Base-by-base conservation (phyloP, 441 rosid genomes). In the Arabidopsis hybrid region DNA sequence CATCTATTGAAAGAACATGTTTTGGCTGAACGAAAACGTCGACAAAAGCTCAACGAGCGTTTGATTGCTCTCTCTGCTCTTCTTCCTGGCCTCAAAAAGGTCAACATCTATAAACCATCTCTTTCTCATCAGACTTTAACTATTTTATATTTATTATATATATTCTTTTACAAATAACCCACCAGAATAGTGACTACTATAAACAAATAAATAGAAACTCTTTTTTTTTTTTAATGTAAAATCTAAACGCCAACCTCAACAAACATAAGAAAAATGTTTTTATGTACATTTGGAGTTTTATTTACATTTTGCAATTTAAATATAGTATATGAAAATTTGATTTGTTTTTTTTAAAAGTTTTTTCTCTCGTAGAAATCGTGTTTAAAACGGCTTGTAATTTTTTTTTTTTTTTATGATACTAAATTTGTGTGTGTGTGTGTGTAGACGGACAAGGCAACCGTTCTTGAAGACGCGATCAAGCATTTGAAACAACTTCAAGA, bases 401-500 rank as follows among this genome's bases (percentile, higher is more conserved):
- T 35, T 60, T n/a, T 14, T 17, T 38, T 5, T 3, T 6, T 1
- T 17, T 4, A 2, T 18, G 29, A 4, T 26, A 26, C 29, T 26
- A 26, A 26, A 26, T 26, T 26, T n/a, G n/a, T 26, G 29, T 26
- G 29, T 47, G 31, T 26, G 6, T 67, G 16, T 39, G 53, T 63
- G 46, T 79, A 92, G 98, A 82, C 75, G 69, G 96, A 93, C 79
- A 93, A 90, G 72, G 92, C 92, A 34, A 88, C 93, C 1, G 78
- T 94, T 34, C 91, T 94, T 39, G 99, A 83, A 72, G 97, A 88
- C 0, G 93, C 96, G 5, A 83, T 86, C 10, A 85, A 88, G 78
- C 87, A 90, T 86, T 31, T 94, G 65, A 91, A 89, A 76, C 86
- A 84, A 31, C 91, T 91, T 58, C 92, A 90, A 78, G 92, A 89